phyloP scores from a whole-genome alignment of 164 flowering plant genomes.

The Annona squamosa region DNA sequence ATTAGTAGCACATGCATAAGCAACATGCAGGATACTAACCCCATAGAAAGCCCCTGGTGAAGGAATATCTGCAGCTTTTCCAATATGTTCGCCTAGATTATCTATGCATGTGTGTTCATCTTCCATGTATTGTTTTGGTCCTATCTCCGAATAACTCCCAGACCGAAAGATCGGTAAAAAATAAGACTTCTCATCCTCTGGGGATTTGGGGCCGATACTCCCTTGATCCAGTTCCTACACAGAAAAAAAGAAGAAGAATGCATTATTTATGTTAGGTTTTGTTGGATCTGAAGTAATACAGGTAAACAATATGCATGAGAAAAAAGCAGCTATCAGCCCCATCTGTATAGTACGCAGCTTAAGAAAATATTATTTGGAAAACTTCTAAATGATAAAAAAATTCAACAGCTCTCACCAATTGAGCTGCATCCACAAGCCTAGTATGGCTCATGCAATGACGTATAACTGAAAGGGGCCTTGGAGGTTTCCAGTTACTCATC shows the following conservation, averaged over 20 bases:
- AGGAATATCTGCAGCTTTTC: constrained; percentile 35
- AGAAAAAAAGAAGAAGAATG: background rate
- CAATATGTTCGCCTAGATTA: constrained; percentile 56
- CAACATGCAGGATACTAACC: constrained; percentile 36
- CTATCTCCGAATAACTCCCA: constrained; percentile 86
- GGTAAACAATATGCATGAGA: background rate
- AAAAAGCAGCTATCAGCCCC: background rate
- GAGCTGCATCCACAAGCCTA: constrained; percentile 23
- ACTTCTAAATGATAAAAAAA: background rate
- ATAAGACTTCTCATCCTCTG: constrained; percentile 37
- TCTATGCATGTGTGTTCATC: constrained; percentile 84
- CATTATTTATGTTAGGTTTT: background rate
- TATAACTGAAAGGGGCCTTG: constrained; percentile 36
- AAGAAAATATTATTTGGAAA: background rate
- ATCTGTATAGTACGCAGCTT: background rate
- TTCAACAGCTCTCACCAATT: constrained; percentile 27
- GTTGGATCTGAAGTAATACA: background rate
- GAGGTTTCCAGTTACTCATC: constrained; percentile 41
- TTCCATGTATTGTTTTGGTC: constrained; percentile 83
- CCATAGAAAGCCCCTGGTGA: constrained; percentile 89
- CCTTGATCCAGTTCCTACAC: constrained; percentile 43
- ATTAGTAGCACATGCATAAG: background rate
- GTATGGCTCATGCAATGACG: constrained; percentile 49
- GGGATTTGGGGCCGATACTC: constrained; percentile 24
- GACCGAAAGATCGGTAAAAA: constrained; percentile 67